Evolutionary conservation across 2,329 filamentous ascomycete species (phyloP), one percentile per base, ranked within the genome.

Genomic region (Rhytidhysteron rufulum): DNA sequence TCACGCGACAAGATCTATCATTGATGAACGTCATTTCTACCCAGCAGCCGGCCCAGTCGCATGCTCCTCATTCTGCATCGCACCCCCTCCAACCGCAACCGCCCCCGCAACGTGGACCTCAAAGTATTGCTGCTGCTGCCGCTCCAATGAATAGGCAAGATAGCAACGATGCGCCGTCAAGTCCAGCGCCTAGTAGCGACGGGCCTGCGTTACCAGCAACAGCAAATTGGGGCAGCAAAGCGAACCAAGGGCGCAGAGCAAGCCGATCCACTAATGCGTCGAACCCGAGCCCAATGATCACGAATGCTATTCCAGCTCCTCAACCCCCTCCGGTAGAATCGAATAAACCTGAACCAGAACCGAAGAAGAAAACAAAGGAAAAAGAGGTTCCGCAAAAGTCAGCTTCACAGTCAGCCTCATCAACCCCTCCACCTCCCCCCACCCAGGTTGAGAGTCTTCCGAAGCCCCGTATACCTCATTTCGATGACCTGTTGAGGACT

Each of bases 1-100:
- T 95, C 62, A 95, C 88, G 7, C 80, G 93, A 34, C 89, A 96
- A 62, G 91, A 96, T 64, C 70, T 97, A 27, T 97, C 91, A 1
- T 94, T 90, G 15, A 87, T 96, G 75, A 97, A 96, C 57, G 91
- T 87, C 44, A 83, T 89, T 41, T 86, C 85, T 47, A 89, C 86
- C 2, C 88, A 83, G 60, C 73, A 88, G 54, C 79, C 85, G 25
- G 82, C 83, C 2, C 70, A 86, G 37, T 69, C 73, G 4, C 68
- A 67, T 3, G 70, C 70, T 37, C 70, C 72, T 30, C 74, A 68
- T 21, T 68, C 74, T 10, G 77, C 79, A 5, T 73, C 74, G 11
- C 68, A 67, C 21, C 61, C 63, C 35, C 48, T 68, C 5, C 53
- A 58, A 38, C 51, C 62, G 40, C 56, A 60, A 42, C 70, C 73